Evolutionary conservation across 2,329 filamentous ascomycete species (phyloP), one percentile per base, ranked within the genome.

Genomic region (Sporothrix brasiliensis): DNA sequence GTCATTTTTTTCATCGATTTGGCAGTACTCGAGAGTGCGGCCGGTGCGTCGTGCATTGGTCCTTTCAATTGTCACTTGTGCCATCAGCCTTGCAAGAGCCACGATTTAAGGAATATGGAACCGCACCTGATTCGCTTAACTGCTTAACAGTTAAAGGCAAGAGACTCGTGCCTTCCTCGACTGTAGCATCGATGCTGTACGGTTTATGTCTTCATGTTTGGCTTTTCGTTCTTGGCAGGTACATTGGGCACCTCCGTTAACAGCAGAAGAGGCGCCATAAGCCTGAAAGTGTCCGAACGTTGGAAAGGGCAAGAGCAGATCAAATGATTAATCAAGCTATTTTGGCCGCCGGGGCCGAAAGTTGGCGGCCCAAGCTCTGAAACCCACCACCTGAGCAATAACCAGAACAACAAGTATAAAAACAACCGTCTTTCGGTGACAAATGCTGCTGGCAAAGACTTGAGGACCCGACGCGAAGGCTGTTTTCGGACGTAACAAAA

Each of bases 381-480:
- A 44, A 63, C 58, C 58, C 58, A 39, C 58, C 39, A 63, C 58
- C 58, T 44, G 10, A 27, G 39, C 58, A 27, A 27, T 27, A n/a
- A 21, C 58, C 39, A 47, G 19, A 16, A 27, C 44, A 63, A 63
- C 44, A 63, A 63, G 58, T 44, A 47, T 63, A 27, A 47, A 63
- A 47, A 44, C 58, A 6, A 6, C 30, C 30, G 27, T 34, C 6
- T 34, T 34, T 34, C 53, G 14, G 14, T 16, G 27, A 19, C 27
- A n/a, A 34, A 56, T 27, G 52, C n/a, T 27, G 52, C n/a, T 21
- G 50, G 50, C 50, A 54, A 54, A 24, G 10, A 27, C n/a, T 21
- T n/a, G 6, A 3, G 50, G 56, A 41, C 56, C 27, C 34, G 34
- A 34, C 34, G 0, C 6, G 34, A 9, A 34, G 7, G 34, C 1